Base-by-base conservation (phyloP, 75 land plant species). In the Ceratopteris richardii region DNA sequence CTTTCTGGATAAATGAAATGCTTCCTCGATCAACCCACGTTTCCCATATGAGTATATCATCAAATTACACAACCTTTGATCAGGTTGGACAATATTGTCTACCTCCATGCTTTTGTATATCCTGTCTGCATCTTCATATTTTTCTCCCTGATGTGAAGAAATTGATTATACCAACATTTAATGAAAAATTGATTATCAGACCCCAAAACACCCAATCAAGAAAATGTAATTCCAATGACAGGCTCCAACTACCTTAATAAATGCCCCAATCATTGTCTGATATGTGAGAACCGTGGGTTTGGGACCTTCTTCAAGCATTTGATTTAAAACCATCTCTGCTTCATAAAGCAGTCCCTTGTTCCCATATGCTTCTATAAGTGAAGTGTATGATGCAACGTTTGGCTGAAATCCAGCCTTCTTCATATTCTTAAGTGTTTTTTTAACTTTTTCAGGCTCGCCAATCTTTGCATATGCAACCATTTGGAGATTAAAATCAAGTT, bases 21-120 rank as follows among this genome's bases (percentile, higher is more conserved):
- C 96, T 57, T 81, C 70, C 23, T 81, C 81, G 40, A 69, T 60
- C 54, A 62, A 75, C 26, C 91, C 96, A 28, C 82, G 79, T 43
- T 94, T 94, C 66, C 73, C 93, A 65, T 89, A 61, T 78, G 88
- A 77, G 55, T 94, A 85, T 18, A 94, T 94, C 96, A 94, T 89
- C 79, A 89, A 74, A 63, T 89, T 89, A 47, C 78, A 94, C 87
- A 86, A 78, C 60, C 82, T 77, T 44, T 78, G 92, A 56, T 94
- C 98, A 58, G 98, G 98, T 70, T 78, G 85, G 16, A 86, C 63
- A 31, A 71, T 56, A 24, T 84, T 63, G 7, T 80, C 72, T 59
- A 73, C 60, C 53, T 81, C 54, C 62, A 94, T 80, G 51, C 53
- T 61, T 19, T 62, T 59, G 63, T 90, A 94, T 55, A 90, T 54